Conservation (phyloP, 2,329 filamentous ascomycete species). For the Fonsecaea pedrosoi region DNA sequence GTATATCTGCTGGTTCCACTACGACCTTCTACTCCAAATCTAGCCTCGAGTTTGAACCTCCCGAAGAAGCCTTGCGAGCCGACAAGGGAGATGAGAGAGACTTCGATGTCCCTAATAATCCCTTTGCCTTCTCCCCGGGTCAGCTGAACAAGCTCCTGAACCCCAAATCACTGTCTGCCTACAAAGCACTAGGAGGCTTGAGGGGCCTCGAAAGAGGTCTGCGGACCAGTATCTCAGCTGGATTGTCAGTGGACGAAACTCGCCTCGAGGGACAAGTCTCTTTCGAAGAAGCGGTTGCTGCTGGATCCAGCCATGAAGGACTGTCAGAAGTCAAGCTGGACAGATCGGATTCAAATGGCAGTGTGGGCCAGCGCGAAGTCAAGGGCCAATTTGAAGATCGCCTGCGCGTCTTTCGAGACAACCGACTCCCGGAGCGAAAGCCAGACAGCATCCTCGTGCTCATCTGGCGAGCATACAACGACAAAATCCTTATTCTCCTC, state of each 20-base stretch:
- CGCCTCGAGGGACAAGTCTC: constrained; percentile 68
- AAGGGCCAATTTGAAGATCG: constrained; percentile 60
- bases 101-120: constrained; percentile 77
- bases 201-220: constrained; percentile 79
- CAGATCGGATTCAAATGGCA: constrained; percentile 9
- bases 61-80: constrained; percentile 61
- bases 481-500: constrained; percentile 74
- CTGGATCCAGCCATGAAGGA: constrained; percentile 25
- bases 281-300: constrained; percentile 71
- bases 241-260: constrained; percentile 78
- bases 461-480: constrained; percentile 74
- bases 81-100: constrained; percentile 78
- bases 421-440: constrained; percentile 69
- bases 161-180: constrained; percentile 83
- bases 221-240: constrained; percentile 72
- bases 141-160: constrained; percentile 87
- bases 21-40: constrained; percentile 35
- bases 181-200: constrained; percentile 79
- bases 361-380: constrained; percentile 30
- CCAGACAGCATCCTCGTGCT: constrained; percentile 65
- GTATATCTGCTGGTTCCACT: constrained; percentile 35
- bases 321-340: constrained; percentile 28
- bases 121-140: constrained; percentile 83
- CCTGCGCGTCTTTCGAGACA: constrained; percentile 66
- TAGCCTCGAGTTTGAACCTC: constrained; percentile 39